Evolutionary conservation across 2,329 filamentous ascomycete genomes (phyloP), one percentile per base, ranked within the genome.

Genomic region (Penicillium verrucosum): DNA sequence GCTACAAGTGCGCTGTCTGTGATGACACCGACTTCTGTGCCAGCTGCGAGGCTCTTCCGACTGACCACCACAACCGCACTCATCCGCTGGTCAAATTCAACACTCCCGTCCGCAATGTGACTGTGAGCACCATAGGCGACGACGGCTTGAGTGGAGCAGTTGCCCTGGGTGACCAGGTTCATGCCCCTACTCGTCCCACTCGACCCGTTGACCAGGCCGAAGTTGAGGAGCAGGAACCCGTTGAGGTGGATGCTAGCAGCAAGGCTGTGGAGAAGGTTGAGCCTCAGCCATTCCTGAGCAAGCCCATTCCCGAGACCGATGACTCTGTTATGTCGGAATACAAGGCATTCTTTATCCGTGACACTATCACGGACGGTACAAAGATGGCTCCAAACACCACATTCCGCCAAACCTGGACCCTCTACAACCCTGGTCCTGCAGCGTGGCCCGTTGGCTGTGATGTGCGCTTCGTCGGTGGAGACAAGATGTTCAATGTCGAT

Each of bases 1-100:
- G 94, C 62, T 99, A 94, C 84, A 99, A 99, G 85, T 99, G 94
- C 72, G 90, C 93, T 51, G 88, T 99, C 55, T 99, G 94, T 80
- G 83, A 95, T 69, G 92, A 99, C 73, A 88, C 88, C 34, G 94
- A 99, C 76, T 96, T 97, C 79, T 99, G 94, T 73, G 90, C 89
- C 70, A 89, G 85, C 70, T 99, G 94, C 77, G 95, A 99, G 78
- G 91, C 93, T 47, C 86, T 86, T 67, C 94, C 94, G 8, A 81
- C 81, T 62, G 93, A 95, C 74, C 80, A 79, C 23, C 94, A 99
- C 80, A 97, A 97, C 80, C 87, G 86, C 75, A 96, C 92, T n/a
- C 94, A 99, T 68, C 94, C 94, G 29, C 80, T 99, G 66, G 92
- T 99, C 80, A 97, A 96, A 79, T 92, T 99, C 81, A 96, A 91